Evolutionary conservation across 2,329 filamentous ascomycete species (phyloP), one percentile per base, ranked within the genome.

Genomic region (Stachybotrys elegans): DNA sequence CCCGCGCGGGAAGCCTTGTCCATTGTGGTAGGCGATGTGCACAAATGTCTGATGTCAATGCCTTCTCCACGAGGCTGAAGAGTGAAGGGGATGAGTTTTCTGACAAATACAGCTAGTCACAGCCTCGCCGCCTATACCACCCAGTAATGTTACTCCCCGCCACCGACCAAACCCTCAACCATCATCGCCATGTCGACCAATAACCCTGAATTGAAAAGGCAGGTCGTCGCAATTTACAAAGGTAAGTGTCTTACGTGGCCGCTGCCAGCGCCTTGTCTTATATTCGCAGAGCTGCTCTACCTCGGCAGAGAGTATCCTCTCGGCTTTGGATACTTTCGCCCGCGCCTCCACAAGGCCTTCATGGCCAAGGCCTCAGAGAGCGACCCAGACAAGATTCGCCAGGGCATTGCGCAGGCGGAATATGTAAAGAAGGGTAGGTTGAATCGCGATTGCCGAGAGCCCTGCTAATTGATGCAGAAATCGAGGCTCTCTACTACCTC

Each of bases 401-500:
- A 83, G 48, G 87, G 82, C 0, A 88, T 98, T 44, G 75, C 79
- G 32, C 75, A 84, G 48, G 92, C 90, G 1, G 81, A 94, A 52
- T 96, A 86, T 65, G 89, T 97, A 4, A 94, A 88, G 67, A 96
- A 94, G 75, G 89, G 89, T 89, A 59, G n/a, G 58, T 45, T 31
- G 7, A 19, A 3, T 5, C 1, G 2, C n/a, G n/a, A 34, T 34
- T 34, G n/a, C n/a, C 31, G 4, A 8, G n/a, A 34, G n/a, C n/a
- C n/a, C n/a, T 19, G 36, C 48, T 57, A 19, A 40, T 9, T 43
- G 23, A 11, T 27, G 7, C 52, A 93, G 92, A 96, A 64, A 88
- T 97, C 48, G 91, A 96, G 69, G 85, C 90, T 16, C 63, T 97
- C 88, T 94, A 95, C 67, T 95, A 93, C 70, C 73, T 96, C 57